These are phyloP conservation scores for Batkoa obscura DNA, from an alignment of 371 early-diverging fungal species.

Conservation along the genomic window DNA sequence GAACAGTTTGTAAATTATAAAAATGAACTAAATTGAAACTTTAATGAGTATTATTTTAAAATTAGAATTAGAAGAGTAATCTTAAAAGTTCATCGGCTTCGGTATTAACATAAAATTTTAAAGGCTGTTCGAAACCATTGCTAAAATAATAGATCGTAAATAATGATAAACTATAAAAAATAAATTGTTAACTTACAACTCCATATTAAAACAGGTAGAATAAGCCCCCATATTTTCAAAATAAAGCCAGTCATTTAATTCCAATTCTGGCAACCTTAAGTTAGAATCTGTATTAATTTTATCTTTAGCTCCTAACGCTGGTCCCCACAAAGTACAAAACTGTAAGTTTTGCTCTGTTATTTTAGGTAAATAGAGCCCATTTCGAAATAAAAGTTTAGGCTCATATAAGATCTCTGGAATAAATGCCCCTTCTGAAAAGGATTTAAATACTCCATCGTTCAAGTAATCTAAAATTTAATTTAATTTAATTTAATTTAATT, in stretches of 20 bases:
- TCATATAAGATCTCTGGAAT: slow-evolving; percentile 71
- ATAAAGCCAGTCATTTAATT: slow-evolving; percentile 90
- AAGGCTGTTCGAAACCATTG: slow-evolving; percentile 79
- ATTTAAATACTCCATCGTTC: slow-evolving; percentile 94
- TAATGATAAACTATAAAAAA: too few species aligned
- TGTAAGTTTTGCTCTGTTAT: too few species aligned
- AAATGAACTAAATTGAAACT: too few species aligned
- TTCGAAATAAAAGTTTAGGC: background rate
- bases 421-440: slow-evolving; percentile 93
- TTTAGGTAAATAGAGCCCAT: too few species aligned
- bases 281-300: slow-evolving; percentile 48
- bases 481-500: too few species aligned
- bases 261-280: slow-evolving; percentile 53
- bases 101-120: slow-evolving; percentile 73
- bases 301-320: slow-evolving; percentile 95
- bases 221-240: slow-evolving; percentile 96
- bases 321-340: slow-evolving; percentile 95
- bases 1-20: too few species aligned
- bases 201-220: slow-evolving; percentile 66
- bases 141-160: too few species aligned
- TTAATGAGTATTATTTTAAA: background rate
- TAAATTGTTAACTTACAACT: too few species aligned
- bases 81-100: too few species aligned
- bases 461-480: too few species aligned
- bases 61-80: too few species aligned